Conservation (phyloP, 1,139 yeast species). For the Saccharomyces hybrid region DNA sequence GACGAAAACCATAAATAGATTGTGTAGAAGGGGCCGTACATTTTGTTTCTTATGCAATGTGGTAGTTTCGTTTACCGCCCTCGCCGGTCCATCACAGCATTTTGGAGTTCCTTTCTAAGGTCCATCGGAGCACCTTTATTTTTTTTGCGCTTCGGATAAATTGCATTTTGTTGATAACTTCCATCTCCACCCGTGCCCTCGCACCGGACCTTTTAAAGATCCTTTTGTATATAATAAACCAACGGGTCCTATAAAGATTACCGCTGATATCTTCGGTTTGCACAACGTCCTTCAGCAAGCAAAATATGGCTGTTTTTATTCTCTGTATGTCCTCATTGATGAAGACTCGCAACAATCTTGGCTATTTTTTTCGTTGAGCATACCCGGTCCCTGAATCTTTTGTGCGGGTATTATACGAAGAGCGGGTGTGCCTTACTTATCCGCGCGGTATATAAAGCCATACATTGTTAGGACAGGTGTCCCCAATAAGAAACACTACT, state of each 20-base stretch:
- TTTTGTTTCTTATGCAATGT: neutral
- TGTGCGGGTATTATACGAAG: neutral
- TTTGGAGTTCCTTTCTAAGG: neutral
- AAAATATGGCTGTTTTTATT: too few relatives aligned
- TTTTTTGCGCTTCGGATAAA: neutral
- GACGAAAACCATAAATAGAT: neutral
- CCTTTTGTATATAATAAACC: neutral
- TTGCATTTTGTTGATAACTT: neutral
- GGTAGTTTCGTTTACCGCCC: neutral
- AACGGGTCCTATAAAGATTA: neutral
- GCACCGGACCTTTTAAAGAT: neutral
- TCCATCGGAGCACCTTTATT: neutral
- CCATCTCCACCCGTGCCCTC: neutral
- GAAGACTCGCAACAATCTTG: neutral
- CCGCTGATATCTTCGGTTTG: neutral
- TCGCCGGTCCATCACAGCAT: neutral
- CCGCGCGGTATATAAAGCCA: slow-evolving; percentile 1
- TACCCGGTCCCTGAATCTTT: neutral
- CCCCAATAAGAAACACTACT: neutral
- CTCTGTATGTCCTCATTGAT: neutral
- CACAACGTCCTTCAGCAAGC: neutral
- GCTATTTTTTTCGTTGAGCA: neutral
- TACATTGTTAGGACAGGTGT: neutral
- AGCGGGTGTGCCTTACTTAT: neutral
- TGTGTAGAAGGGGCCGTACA: neutral